Percentiles rank a stretch among this genome's conserved stretches.
These are phyloP conservation scores for Garcia nutans DNA, from an alignment of 345 rosid species.

Conservation along the genomic window DNA sequence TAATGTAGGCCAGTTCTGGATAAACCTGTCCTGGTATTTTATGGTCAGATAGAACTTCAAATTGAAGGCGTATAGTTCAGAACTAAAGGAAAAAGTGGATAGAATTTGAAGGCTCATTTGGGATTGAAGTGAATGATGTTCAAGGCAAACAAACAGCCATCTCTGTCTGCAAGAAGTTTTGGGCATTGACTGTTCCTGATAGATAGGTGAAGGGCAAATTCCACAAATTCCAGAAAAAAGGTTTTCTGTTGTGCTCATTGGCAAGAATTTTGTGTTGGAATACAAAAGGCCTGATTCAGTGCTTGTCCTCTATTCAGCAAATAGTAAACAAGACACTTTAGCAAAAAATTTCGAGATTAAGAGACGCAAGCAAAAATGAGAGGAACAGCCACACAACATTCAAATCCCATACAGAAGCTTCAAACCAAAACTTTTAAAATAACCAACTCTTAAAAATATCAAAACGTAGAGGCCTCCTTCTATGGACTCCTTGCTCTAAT, in stretches of 20 bases:
- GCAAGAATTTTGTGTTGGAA: not conserved
- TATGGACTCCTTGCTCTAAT: too few relatives aligned
- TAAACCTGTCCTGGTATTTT: not conserved
- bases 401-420: too few relatives aligned
- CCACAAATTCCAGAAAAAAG: not conserved
- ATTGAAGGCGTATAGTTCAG: not conserved
- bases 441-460: too few relatives aligned
- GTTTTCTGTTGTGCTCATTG: not conserved
- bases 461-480: too few relatives aligned
- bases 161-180: not conserved
- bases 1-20: not conserved
- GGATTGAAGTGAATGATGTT: not conserved
- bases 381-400: not conserved
- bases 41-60: not conserved
- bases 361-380: not conserved
- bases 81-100: not conserved
- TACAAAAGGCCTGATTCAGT: not conserved
- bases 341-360: too few relatives aligned
- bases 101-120: not conserved
- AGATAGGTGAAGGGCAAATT: not conserved
- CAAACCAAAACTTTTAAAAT: too few relatives aligned
- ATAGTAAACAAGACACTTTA: not conserved
- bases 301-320: not conserved
- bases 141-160: not conserved
- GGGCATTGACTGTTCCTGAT: not conserved